Base-by-base conservation (phyloP, 2,329 filamentous ascomycete genomes). In the Grosmannia serpens region DNA sequence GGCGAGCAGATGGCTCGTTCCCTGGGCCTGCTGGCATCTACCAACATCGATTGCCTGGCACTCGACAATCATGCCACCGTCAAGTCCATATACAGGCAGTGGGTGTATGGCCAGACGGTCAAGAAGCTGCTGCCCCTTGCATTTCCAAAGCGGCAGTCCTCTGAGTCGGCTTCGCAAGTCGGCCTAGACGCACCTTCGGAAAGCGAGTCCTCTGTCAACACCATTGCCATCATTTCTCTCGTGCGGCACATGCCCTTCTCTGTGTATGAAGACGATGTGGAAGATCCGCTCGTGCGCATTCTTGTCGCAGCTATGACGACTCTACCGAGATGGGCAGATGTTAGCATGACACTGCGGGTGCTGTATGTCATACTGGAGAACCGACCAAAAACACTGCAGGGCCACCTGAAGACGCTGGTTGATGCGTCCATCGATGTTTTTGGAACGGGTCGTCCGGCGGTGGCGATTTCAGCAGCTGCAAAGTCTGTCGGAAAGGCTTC, bases 201-300 rank as follows among this genome's bases (percentile, higher is more conserved):
- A 53, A 61, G 64, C 22, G 63, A 71, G n/a, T 51, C 55, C 10
- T 62, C 66, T 1, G 77, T 76, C 60, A 75, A 75, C 56, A 73
- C 77, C 33, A 71, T 81, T 31, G 75, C 73, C 3, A 71, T 77
- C 7, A 70, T 84, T 6, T 69, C 76, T 0, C 71, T 80, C 53
- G 69, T 81, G 9, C 75, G 73, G 60, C 74, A 81, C 64, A 73
- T 82, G 59, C 69, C 68, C 22, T 80, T 77, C 56, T 66, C 72
- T 2, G 73, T 81, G 22, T 84, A 81, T 65, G 74, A 80, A 50
- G 74, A 76, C 20, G 80, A 84, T 54, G 68, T 74, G 1, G 58
- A 72, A 9, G 71, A 71, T 4, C 67, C 69, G 35, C 70, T 83
- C 7, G 68, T 81, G 3, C 74, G 77, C 10, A 70, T 82, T 20